Base-by-base conservation (phyloP, 192 early-diverging fungal species). In the Chytriomyces sp. region DNA sequence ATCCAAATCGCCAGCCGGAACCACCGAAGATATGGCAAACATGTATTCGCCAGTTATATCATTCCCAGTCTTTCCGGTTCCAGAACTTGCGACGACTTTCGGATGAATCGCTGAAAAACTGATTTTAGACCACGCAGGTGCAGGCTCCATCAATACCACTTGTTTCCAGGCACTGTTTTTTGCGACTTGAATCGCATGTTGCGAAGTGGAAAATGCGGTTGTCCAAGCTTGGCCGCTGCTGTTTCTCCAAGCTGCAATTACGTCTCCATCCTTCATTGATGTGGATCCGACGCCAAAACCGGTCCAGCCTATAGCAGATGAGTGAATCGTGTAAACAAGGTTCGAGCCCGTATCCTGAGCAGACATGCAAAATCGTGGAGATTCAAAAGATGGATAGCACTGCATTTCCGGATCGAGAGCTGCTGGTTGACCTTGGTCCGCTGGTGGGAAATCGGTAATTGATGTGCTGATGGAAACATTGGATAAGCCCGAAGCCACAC, bases 111-210 rank as follows among this genome's bases (percentile, higher is more conserved):
- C 76, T 6, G 76, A 45, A 46, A 77, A 77, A 3, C 67, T 70
- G 24, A 77, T 44, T 43, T 61, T 50, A 16, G 76, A 67, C 76
- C 76, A 77, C 11, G 66, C 10, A 1, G 76, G 76, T 16, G 60
- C 18, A 50, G 76, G 49, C 7, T 28, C 28, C 7, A 13, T 11
- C 35, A 77, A 43, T 7, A 23, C 49, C 11, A 66, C 20, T 45
- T 69, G 26, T 45, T 28, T 45, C 76, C 76, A 77, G 11, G 67
- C 76, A 8, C 67, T 45, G 9, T 68, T 60, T n/a, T 10, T 11
- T 50, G 59, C 61, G 7, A 69, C 16, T 10, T 20, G 7, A 26
- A 77, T 63, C 7, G 20, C 59, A 43, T 77, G 67, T 45, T 70
- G 66, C 60, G 9, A 35, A 18, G 76, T 77, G 6, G 50, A 20